These are phyloP conservation scores for Physcomitrellopsis africana DNA, from an alignment of 225 moss, liverwort and hornwort genomes.

Conservation along the genomic window DNA sequence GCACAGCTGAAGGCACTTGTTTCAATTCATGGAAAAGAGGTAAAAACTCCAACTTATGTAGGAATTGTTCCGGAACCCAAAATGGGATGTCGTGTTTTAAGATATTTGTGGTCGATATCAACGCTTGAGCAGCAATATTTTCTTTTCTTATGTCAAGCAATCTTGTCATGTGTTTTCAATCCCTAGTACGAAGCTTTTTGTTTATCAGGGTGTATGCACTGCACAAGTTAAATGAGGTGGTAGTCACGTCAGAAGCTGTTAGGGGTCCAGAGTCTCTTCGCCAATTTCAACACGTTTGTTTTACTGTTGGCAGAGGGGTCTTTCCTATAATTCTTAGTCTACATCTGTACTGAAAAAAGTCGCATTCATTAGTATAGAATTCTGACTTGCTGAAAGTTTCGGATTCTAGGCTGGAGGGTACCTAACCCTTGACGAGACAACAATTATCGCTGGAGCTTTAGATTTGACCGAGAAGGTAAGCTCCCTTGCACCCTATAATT, in stretches of 20 bases:
- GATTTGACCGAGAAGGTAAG: conserved; percentile 66
- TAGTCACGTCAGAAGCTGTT: conserved; percentile 20
- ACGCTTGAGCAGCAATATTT: not conserved
- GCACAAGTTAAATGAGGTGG: not conserved
- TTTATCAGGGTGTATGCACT: not conserved
- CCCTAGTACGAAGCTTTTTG: not conserved
- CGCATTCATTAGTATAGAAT: conserved; percentile 10
- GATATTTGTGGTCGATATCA: not conserved
- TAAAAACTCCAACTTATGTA: conserved; percentile 25
- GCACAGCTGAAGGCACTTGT: conserved; percentile 98
- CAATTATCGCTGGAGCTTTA: conserved; percentile 68
- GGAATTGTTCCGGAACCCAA: not conserved
- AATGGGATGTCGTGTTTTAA: not conserved
- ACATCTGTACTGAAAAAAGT: not conserved
- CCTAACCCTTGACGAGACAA: conserved; percentile 66
- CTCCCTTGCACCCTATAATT: not conserved
- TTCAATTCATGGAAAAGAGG: conserved; percentile 94
- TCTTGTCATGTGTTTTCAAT: conserved; percentile 20
- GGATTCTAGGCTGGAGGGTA: conserved; percentile 59
- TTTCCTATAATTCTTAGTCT: not conserved
- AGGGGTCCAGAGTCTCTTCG: not conserved
- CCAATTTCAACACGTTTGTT: not conserved
- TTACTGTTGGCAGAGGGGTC: not conserved
- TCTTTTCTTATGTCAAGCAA: not conserved
- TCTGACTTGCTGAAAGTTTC: conserved; percentile 10